Conservation (phyloP, 2,329 filamentous ascomycete genomes). For the Geosmithia putterillii region DNA sequence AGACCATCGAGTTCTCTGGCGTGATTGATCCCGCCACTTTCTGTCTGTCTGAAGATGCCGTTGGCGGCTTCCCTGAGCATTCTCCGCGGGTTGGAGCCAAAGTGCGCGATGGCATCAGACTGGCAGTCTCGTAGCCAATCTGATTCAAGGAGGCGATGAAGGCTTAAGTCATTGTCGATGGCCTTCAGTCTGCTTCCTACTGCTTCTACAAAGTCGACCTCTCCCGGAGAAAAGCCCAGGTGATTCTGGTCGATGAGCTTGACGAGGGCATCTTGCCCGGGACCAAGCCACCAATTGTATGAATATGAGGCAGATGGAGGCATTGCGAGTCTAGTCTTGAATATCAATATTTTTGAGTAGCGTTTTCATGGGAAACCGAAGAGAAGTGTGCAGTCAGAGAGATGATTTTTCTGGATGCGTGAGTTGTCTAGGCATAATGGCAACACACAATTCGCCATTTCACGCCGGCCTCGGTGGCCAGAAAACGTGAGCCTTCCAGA, state of each 20-base stretch:
- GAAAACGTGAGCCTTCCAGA: background rate
- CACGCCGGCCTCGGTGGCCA: background rate
- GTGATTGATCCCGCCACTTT: constrained; percentile 15
- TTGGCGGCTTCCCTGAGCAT: constrained; percentile 10
- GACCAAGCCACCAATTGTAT: constrained; percentile 19
- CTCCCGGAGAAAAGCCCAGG: constrained; percentile 7
- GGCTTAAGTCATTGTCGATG: constrained; percentile 15
- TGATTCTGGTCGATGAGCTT: constrained; percentile 11
- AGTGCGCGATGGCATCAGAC: constrained; percentile 5
- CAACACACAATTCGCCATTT: background rate
- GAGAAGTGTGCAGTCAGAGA: background rate
- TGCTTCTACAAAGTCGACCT: constrained; percentile 19
- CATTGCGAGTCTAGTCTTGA: constrained; percentile 12
- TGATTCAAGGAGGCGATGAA: constrained; percentile 8
- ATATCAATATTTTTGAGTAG: no score
- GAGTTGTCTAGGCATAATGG: no score
- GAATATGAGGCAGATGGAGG: constrained; percentile 15
- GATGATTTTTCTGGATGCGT: no score
- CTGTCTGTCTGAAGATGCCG: constrained; percentile 12
- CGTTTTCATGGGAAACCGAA: no score
- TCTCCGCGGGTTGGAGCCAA: constrained; percentile 14
- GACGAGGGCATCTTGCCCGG: constrained; percentile 11
- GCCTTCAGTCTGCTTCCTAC: constrained; percentile 15
- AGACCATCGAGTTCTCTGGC: constrained; percentile 15
- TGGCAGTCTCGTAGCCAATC: constrained; percentile 9